Evolutionary conservation across 495 filamentous ascomycete species (phyloP), one percentile per base, ranked within the genome.

Genomic region (Neurospora tetrasperma): DNA sequence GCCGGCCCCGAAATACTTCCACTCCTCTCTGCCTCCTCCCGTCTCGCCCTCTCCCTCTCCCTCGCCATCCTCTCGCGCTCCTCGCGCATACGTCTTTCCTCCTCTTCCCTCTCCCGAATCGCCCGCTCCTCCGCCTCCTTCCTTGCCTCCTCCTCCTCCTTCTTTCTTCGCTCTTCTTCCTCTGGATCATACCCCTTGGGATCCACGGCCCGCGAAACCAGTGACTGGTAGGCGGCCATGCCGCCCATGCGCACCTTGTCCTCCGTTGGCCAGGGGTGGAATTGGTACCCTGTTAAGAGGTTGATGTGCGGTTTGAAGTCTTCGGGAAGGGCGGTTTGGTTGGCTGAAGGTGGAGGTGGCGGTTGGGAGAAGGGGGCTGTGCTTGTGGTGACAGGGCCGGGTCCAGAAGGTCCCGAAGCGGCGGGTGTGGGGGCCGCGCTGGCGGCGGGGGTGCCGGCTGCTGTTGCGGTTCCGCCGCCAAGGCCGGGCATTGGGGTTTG

Each of bases 221-320:
- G 82, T 35, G 79, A 78, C 73, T 90, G 87, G 35, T 90, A 86
- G 42, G 82, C 79, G 5, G 85, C 89, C 70, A 94, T 83, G 7
- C 87, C 90, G 42, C 92, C 91, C 42, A 82, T 79, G 44, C 87
- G 85, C 71, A 94, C 90, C 16, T 85, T 81, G 39, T 88, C 85
- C 70, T 92, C 89, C 11, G 78, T 82, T 10, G 92, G 91, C 91
- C 91, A 94, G 3, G 92, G 92, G 54, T 85, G 80, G 78, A 92
- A 94, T 72, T 80, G 69, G 35, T 84, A 77, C 11, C 80, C 77
- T 46, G 83, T 80, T 20, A 82, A 73, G 5, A 85, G 84, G 77
- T 92, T 87, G n/a, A 91, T 78, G 75, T 83, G 83, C 14, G 80
- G 78, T 35, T 79, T 80, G 38, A 89, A 79, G 23, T 81, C 77